phyloP scores from a whole-genome alignment of 352 stramenopile species.

The Aphanomyces stellatus region DNA sequence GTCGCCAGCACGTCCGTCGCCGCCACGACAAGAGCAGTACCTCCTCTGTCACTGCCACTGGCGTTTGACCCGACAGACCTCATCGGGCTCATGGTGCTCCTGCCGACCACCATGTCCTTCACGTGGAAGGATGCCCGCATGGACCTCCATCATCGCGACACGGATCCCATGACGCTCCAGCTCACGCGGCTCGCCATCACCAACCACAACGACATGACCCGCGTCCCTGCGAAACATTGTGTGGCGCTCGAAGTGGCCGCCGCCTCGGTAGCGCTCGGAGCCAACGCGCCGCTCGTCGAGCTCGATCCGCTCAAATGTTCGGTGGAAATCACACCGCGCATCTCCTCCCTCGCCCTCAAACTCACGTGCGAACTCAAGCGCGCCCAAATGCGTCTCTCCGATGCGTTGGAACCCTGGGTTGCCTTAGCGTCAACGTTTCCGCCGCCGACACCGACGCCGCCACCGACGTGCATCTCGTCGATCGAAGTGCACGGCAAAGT shows the following conservation, averaged over 20 bases:
- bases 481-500: conserved; percentile 60
- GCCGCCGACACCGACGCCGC: not conserved
- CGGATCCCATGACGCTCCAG: not conserved
- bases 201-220: not conserved
- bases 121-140: conserved; percentile 20
- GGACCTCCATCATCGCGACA: conserved; percentile 17
- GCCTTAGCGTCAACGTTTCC: conserved; percentile 12
- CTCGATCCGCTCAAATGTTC: not conserved
- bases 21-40: not conserved
- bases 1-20: not conserved
- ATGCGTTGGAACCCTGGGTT: conserved; percentile 23
- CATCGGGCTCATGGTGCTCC: not conserved
- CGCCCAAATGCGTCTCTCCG: conserved; percentile 22
- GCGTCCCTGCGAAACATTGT: not conserved
- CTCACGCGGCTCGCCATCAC: not conserved
- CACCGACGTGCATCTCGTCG: conserved; percentile 25
- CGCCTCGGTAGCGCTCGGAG: not conserved
- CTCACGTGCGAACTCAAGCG: conserved; percentile 23
- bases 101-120: not conserved
- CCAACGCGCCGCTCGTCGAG: not conserved
- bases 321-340: not conserved
- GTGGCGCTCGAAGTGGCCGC: not conserved
- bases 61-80: conserved; percentile 14
- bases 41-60: conserved; percentile 11
- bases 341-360: conserved; percentile 6